Base-by-base conservation (phyloP, 768 basidiomycete genomes). In the Phlegmacium glaucopus region DNA sequence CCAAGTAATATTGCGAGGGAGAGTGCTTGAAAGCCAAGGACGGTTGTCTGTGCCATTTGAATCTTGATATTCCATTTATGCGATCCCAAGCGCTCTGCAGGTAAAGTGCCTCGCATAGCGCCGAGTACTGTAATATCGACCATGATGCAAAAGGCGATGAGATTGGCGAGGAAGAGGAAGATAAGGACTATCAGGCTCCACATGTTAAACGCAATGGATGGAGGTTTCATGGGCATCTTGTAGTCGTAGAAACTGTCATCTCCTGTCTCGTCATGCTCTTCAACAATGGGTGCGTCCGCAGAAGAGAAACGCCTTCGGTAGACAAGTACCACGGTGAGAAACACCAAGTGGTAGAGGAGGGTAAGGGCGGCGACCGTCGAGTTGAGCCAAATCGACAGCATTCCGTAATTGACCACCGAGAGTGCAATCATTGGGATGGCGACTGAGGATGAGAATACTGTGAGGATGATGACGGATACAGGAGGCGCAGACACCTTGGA, bases 51-150 rank as follows among this genome's bases (percentile, higher is more conserved):
- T 3, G 53, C 60, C 37, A 60, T 61, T 46, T 65, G 56, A 18
- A 61, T 48, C 25, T 60, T 60, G 51, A 61, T 53, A 40, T 62
- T 62, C 63, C 61, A 65, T 25, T 55, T 59, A 27, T 58, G 56
- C 2, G 58, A 56, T 6, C 54, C 56, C 5, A 55, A 52, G 39
- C 60, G 54, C 38, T 65, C 61, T 1, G 52, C 45, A 12, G 61
- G 58, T 15, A 59, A 47, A 0, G 61, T 57, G 47, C 58, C 60
- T 27, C 52, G 57, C 13, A 52, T 38, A 11, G 54, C 58, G 5
- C 61, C 57, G 7, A 51, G 52, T 2, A 51, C 47, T 7, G 61
- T 60, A 45, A 65, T 58, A 39, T 62, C 58, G 8, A 61, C 53
- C 53, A 61, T 65, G 46, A 62, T 53, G n/a, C 52, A 45, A 44